Conservation (phyloP, 768 basidiomycete species). For the Rhizopogon vinicolor region DNA sequence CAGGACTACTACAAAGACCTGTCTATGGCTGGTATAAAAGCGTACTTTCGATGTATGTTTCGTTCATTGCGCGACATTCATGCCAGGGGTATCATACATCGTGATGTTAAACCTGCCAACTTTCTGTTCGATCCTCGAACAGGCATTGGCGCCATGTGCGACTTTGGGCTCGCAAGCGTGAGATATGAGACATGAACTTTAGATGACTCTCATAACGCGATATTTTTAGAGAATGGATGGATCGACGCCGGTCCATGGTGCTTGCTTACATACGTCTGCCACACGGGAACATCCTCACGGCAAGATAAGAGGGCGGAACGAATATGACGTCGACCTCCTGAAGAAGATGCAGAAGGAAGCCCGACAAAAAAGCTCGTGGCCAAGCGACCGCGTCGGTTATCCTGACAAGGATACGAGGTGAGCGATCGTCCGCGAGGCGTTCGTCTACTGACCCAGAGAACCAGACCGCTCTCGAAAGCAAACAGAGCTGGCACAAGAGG, state of each 20-base stretch:
- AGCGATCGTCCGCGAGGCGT: constrained; percentile 4
- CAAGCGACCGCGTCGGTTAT: constrained; percentile 74
- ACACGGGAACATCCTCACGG: constrained; percentile 68
- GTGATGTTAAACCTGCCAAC: constrained; percentile 97
- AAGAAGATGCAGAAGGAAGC: constrained; percentile 60
- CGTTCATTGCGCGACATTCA: constrained; percentile 89
- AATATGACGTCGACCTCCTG: constrained; percentile 45
- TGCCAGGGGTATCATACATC: constrained; percentile 82
- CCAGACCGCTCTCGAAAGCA: constrained; percentile 79
- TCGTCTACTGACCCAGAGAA: neutral
- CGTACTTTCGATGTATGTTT: constrained; percentile 89
- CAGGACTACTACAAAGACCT: constrained; percentile 78
- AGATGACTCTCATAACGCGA: constrained; percentile 2
- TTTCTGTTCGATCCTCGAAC: constrained; percentile 89
- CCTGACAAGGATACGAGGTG: constrained; percentile 72
- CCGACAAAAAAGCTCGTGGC: constrained; percentile 43
- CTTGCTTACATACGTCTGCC: constrained; percentile 77
- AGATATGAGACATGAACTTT: constrained; percentile 20
- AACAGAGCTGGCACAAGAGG: constrained; percentile 97
- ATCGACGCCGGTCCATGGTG: constrained; percentile 38
- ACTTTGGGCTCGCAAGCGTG: constrained; percentile 95
- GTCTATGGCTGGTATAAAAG: constrained; percentile 71
- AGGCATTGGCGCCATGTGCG: constrained; percentile 82
- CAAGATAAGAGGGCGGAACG: constrained; percentile 36
- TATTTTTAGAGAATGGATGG: constrained; percentile 50